Base-by-base conservation (phyloP, 495 filamentous ascomycete genomes). In the Xylaria flabelliformis region DNA sequence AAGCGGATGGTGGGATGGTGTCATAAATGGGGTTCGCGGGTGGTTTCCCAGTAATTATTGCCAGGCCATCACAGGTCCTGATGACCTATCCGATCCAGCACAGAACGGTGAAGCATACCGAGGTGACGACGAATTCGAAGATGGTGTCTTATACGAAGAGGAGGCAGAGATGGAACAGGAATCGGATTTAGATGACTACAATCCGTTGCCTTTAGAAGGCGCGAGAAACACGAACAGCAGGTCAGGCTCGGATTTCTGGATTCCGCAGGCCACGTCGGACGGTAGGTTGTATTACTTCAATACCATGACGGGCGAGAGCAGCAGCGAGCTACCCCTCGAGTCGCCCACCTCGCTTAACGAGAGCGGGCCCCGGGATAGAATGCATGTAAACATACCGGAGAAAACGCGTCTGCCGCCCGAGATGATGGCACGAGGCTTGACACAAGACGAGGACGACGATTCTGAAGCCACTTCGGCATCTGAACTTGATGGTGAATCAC, bases 41-140 rank as follows among this genome's bases (percentile, higher is more conserved):
- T 99, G 96, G 96, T 99, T 99, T 83, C 96, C 96, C 9, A 98
- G 96, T 86, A 99, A 99, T 80, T 99, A 99, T 83, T 98, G 96
- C 82, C 88, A 91, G 67, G 88, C 96, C 51, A 92, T 98, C 76
- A 84, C 90, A 29, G 92, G 90, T 75, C 86, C 89, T 53, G 90
- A 92, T 62, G 93, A 97, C 70, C 70, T 84, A 34, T 85, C 84
- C 51, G 88, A 86, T 58, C 75, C 82, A 53, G 84, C 84, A 71
- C 86, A 86, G 66, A 90, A 93, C 77, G 84, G 88, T 53, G 90
- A 92, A 64, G 87, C 88, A 36, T 92, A 93, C 64, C 89, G 91
- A 29, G 86, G 91, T 64, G 92, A 92, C 24, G 92, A 93, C 61
- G 89, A 93, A 56, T 84, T 87, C 42, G 90, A 93, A 15, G 83